Base-by-base conservation (phyloP, 2,329 filamentous ascomycete species). In the Coniella lustricola region DNA sequence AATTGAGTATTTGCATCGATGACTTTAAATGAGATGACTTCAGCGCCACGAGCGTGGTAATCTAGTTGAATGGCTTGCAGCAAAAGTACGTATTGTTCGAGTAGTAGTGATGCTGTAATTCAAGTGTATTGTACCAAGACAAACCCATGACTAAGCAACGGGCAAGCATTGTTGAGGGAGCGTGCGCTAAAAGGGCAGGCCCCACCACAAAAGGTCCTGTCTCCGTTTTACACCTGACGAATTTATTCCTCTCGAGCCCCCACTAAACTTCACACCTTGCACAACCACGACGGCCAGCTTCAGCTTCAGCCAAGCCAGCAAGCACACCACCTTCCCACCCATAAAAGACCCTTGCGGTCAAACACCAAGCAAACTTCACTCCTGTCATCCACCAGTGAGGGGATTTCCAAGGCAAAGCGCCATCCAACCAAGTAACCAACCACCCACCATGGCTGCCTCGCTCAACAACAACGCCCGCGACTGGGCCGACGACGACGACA, bases 401-500 rank as follows among this genome's bases (percentile, higher is more conserved):
- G n/a, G n/a, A n/a, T n/a, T n/a, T n/a, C n/a, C n/a, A n/a, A n/a
- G n/a, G 29, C n/a, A n/a, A 13, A 29, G 20, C 25, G 25, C 7
- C 38, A 40, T 14, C 7, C 20, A 12, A n/a, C 22, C 13, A 3
- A 2, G 22, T 9, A 17, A 14, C 14, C 18, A 37, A 21, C 14
- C 0, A 40, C 39, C 2, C 22, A 20, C 4, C 14, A 33, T 42
- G 39, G 29, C 39, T 17, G 8, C 39, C 17, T 14, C 22, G 25
- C 5, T 29, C 5, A 42, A n/a, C 39, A 42, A 42, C 39, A 42
- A 42, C 34, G 22, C 14, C 43, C 49, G 51, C 31, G 90, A 96
- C 78, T 97, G 91, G 91, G 91, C 93, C 67, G 93, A 97, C 74
- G 88, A 93, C 67, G 88, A 93, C 67, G 90, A 95, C 67, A 85